phyloP scores from a whole-genome alignment of 176 grass and related monocot species.

The Themeda triandra region DNA sequence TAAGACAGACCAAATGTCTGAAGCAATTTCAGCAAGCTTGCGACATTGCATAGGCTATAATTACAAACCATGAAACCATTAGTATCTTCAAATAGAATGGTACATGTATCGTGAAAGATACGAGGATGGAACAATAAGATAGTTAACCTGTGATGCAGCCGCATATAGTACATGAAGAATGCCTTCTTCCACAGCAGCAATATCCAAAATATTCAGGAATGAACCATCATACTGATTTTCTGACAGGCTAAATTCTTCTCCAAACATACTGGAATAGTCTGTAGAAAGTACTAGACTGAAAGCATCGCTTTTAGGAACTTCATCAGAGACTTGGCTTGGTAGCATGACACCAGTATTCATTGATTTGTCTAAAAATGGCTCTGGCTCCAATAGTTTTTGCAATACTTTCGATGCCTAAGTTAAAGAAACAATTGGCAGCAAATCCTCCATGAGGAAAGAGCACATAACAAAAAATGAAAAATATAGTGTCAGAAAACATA shows the following conservation, averaged over 20 bases:
- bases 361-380: conserved; percentile 30
- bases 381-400: conserved; percentile 65
- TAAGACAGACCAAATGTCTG: conserved; percentile 82
- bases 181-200: conserved; percentile 82
- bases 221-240: conserved; percentile 55
- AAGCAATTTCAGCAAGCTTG: conserved; percentile 73
- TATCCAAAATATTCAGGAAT: conserved; percentile 89
- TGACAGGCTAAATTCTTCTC: conserved; percentile 69
- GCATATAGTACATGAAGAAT: conserved; percentile 95
- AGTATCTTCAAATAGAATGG: conserved; percentile 13
- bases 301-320: conserved; percentile 53
- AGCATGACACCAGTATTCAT: conserved; percentile 19
- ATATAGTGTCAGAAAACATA: conserved; percentile 45
- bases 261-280: conserved; percentile 79
- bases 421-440: conserved; percentile 24
- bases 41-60: conserved; percentile 69
- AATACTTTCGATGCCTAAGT: conserved; percentile 70
- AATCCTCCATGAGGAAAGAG: conserved; percentile 3
- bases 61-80: conserved; percentile 38
- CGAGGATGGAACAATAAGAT: conserved; percentile 12
- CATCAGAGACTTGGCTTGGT: conserved; percentile 36
- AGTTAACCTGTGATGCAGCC: conserved; percentile 75
- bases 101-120: conserved; percentile 14
- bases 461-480: conserved; percentile 11
- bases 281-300: conserved; percentile 34